Percentiles rank a stretch among this genome's conserved stretches.
phyloP scores from a whole-genome alignment of 2,329 filamentous ascomycete genomes.

The Periconia sp. region DNA sequence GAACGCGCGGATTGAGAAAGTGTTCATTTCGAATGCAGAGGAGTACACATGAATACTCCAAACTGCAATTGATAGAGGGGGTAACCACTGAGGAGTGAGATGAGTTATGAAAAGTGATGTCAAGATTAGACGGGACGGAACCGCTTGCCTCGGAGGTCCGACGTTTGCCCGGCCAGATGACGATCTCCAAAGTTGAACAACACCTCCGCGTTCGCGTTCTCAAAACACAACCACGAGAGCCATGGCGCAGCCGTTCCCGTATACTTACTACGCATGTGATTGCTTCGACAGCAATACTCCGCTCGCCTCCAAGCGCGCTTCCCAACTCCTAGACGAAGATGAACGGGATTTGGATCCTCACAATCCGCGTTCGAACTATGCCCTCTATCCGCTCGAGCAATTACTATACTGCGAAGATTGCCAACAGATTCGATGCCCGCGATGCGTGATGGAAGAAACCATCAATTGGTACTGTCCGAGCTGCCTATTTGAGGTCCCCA shows the following conservation, averaged over 20 bases:
- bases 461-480: constrained; percentile 94
- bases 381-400: constrained; percentile 88
- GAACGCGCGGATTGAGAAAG: constrained; percentile 37
- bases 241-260: constrained; percentile 63
- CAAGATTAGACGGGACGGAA: constrained; percentile 7
- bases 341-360: constrained; percentile 81
- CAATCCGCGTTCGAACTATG: constrained; percentile 82
- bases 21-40: constrained; percentile 27
- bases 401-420: constrained; percentile 97
- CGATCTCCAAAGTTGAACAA: background rate
- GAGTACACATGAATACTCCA: background rate
- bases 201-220: background rate
- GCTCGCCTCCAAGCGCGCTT: constrained; percentile 33
- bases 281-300: constrained; percentile 55
- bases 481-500: constrained; percentile 94
- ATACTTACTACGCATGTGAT: constrained; percentile 66
- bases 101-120: constrained; percentile 10
- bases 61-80: constrained; percentile 1
- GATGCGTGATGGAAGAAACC: constrained; percentile 91
- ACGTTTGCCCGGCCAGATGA: constrained; percentile 15
- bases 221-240: background rate
- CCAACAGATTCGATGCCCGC: constrained; percentile 89
- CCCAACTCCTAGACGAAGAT: constrained; percentile 59
- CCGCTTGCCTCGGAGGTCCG: constrained; percentile 7
- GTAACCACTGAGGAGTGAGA: background rate